Evolutionary conservation across 2,329 filamentous ascomycete genomes (phyloP).

Genomic region (Microcera coccophila): DNA sequence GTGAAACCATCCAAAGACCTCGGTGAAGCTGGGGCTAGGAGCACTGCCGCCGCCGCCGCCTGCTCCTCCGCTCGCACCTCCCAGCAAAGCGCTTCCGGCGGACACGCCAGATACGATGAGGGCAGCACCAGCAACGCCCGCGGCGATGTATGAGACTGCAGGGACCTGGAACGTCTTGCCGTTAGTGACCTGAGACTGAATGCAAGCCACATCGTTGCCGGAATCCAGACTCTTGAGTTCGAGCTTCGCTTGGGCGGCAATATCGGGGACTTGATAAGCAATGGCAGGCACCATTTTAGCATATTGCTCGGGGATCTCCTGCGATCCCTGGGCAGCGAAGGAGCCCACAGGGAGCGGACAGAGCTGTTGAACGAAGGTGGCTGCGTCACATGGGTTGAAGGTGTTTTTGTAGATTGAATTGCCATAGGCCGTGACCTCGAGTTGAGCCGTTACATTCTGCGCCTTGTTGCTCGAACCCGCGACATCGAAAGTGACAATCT

Average conservation of each 20-base stretch:
- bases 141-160: constrained; percentile 79
- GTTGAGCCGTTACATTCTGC: constrained; percentile 75
- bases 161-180: constrained; percentile 75
- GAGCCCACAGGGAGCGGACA: constrained; percentile 78
- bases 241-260: constrained; percentile 79
- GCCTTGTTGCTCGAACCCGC: constrained; percentile 67
- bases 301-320: constrained; percentile 67
- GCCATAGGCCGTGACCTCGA: constrained; percentile 82
- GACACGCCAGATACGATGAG: constrained; percentile 69
- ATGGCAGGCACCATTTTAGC: constrained; percentile 77
- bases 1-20: constrained; percentile 88
- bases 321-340: constrained; percentile 69
- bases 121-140: constrained; percentile 79
- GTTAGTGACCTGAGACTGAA: constrained; percentile 77
- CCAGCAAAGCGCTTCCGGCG: constrained; percentile 59
- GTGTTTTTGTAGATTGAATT: constrained; percentile 70
- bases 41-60: constrained; percentile 58
- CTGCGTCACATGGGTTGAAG: constrained; percentile 76
- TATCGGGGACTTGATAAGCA: constrained; percentile 85
- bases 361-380: constrained; percentile 65
- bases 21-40: constrained; percentile 77
- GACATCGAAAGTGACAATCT: constrained; percentile 75
- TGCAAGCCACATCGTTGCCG: constrained; percentile 69
- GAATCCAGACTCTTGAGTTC: constrained; percentile 62
- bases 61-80: constrained; percentile 50